These are phyloP conservation scores for Aspergillus vadensis DNA, from an alignment of 2,329 filamentous ascomycete genomes.

Conservation along the genomic window DNA sequence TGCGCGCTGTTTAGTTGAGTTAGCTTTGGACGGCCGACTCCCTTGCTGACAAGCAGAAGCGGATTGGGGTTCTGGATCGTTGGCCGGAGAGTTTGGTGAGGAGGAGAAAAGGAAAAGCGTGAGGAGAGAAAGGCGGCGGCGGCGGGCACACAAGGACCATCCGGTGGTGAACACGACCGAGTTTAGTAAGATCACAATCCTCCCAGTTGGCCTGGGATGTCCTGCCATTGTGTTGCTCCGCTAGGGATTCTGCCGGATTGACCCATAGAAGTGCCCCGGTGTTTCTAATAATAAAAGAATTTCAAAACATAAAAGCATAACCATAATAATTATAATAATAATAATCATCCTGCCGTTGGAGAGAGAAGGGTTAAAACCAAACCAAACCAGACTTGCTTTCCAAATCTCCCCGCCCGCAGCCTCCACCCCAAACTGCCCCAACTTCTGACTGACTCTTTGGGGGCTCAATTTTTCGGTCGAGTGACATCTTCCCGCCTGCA, in stretches of 20 bases:
- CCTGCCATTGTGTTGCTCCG: not conserved
- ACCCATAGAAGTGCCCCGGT: not conserved
- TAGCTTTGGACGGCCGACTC: not conserved
- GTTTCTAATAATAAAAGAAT: slow-evolving; percentile 1
- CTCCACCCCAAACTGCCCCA: not conserved
- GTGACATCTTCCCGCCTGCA: not conserved
- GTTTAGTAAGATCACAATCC: not conserved
- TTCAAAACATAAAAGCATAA: not conserved
- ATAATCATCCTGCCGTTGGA: not conserved
- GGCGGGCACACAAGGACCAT: no score
- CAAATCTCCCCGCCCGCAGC: not conserved
- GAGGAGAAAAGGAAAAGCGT: not conserved
- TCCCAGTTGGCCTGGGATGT: no score
- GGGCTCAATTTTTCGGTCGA: not conserved
- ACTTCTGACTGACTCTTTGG: not conserved
- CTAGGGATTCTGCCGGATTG: not conserved
- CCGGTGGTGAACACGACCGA: not conserved
- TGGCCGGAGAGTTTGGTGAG: not conserved
- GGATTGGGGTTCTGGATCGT: not conserved
- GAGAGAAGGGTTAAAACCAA: not conserved
- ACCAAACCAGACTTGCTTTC: not conserved
- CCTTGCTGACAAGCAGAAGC: not conserved
- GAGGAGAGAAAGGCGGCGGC: no score
- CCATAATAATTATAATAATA: not conserved
- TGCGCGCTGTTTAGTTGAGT: no score